phyloP scores from a whole-genome alignment of 225 moss, liverwort and hornwort species.

The Sphagnum tenellum region DNA sequence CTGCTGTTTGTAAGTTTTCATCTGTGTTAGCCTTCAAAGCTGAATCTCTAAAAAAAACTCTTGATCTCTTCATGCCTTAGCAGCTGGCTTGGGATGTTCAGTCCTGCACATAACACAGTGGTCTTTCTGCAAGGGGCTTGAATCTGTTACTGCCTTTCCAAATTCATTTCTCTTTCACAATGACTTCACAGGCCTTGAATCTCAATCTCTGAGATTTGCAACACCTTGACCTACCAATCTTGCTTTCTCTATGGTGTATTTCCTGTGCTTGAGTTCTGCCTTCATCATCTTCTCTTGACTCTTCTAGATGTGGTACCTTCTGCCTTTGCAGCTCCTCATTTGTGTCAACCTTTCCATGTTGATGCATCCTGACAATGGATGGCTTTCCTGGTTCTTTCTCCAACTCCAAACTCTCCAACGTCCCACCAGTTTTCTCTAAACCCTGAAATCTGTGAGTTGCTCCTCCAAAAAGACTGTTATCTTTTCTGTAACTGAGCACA shows the following conservation, averaged over 20 bases:
- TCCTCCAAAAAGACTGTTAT: background rate
- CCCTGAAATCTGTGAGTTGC: slow-evolving; percentile 8
- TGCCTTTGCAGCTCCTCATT: background rate
- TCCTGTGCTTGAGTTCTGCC: slow-evolving; percentile 2
- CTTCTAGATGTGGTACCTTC: background rate
- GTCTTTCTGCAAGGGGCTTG: slow-evolving; percentile 5
- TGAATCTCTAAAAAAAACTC: slow-evolving; percentile 6
- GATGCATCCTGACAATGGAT: background rate
- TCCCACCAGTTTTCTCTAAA: slow-evolving; percentile 2
- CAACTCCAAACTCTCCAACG: background rate
- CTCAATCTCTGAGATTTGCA: slow-evolving; percentile 3
- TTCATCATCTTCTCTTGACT: background rate
- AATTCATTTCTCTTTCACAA: slow-evolving; percentile 8
- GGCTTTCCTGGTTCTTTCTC: no score
- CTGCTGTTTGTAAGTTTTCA: slow-evolving; percentile 4
- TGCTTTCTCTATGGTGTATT: slow-evolving; percentile 13
- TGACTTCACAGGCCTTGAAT: slow-evolving; percentile 5
- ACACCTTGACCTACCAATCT: slow-evolving; percentile 3
- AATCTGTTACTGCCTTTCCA: slow-evolving; percentile 14
- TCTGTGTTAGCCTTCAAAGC: background rate
- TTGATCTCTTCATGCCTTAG: slow-evolving; percentile 11
- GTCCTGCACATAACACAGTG: slow-evolving; percentile 3
- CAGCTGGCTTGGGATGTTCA: slow-evolving; percentile 10
- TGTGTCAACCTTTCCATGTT: slow-evolving; percentile 1
- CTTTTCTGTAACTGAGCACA: background rate